Base-by-base conservation (phyloP, 495 filamentous ascomycete genomes). In the Paragyromitra xinjiangensis region DNA sequence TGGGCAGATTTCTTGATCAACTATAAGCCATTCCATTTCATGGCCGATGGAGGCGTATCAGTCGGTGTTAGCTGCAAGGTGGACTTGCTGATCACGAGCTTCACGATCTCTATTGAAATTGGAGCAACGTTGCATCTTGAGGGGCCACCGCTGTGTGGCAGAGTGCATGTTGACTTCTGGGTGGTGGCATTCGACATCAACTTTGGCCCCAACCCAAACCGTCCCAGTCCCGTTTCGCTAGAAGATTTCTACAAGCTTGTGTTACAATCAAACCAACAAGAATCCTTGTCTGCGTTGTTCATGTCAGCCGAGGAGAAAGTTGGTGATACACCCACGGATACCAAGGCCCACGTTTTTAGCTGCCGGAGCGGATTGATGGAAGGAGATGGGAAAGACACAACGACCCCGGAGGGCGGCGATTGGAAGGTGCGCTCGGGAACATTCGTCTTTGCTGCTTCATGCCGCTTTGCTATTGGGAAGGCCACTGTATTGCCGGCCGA, bases 1-100 rank as follows among this genome's bases (percentile, higher is more conserved):
- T 85, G 51, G 11, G 82, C 82, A 16, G 85, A 89, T 78, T 85
- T 86, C 71, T 79, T 89, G 8, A 85, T 89, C 78, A 86, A 88
- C 51, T 89, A 81, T 73, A 69, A 85, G 37, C 88, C 88, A 0
- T 87, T 89, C 81, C 68, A 81, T 71, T 88, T 85, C 81, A 72
- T 68, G 3, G 85, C 80, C 3, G 83, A 85, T 3, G 80, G 59
- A 6, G 83, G 84, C 7, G 55, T 88, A 6, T 64, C 51, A 34
- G 81, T 88, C 7, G 85, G 85, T 9, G 84, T 87, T 29, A 42
- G 68, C 0, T 86, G 76, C 71, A 83, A 69, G 5, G 44, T 87
- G 14, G 84, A 87, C 61, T 39, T 86, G 6, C 78, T 76, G 77
- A 75, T 87, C 75, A 67, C 81, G 48, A 78, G 69, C 55, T 83